These are phyloP conservation scores for Suillus tomentosus DNA, from an alignment of 768 basidiomycete species.

Conservation along the genomic window DNA sequence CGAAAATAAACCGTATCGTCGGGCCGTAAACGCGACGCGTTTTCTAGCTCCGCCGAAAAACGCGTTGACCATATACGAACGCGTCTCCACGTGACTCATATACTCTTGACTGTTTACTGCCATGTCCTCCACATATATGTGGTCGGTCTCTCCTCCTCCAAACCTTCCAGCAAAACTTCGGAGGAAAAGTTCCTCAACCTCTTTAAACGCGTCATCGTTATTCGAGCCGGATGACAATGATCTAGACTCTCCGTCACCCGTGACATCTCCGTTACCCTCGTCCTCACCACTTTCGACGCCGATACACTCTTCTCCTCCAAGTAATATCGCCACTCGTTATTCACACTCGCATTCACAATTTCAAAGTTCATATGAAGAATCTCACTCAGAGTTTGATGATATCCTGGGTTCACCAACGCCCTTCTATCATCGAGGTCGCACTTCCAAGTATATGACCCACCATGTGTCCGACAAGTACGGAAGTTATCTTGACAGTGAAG, in stretches of 20 bases:
- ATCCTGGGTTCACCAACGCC: slow-evolving; percentile 8
- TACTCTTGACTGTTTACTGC: slow-evolving; percentile 28
- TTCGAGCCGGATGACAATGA: slow-evolving; percentile 5
- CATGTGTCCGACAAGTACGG: slow-evolving; percentile 1
- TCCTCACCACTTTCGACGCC: slow-evolving; percentile 25
- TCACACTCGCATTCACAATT: background rate
- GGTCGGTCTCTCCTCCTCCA: slow-evolving; percentile 15
- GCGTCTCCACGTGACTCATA: slow-evolving; percentile 35
- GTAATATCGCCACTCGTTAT: background rate
- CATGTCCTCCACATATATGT: slow-evolving; percentile 24
- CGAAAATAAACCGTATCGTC: background rate
- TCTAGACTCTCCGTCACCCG: slow-evolving; percentile 13
- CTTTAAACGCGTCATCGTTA: slow-evolving; percentile 11
- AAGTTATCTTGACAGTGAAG: background rate
- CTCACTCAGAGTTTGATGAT: background rate
- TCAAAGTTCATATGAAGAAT: too few relatives aligned
- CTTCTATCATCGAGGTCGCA: slow-evolving; percentile 7
- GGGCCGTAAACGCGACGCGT: background rate
- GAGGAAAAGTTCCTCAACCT: slow-evolving; percentile 27
- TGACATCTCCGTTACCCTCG: slow-evolving; percentile 21
- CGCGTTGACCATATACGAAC: slow-evolving; percentile 30
- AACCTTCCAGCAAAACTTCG: slow-evolving; percentile 23
- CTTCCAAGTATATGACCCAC: background rate
- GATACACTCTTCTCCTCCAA: slow-evolving; percentile 8
- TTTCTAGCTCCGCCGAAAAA: slow-evolving; percentile 36